phyloP scores from a whole-genome alignment of 352 stramenopile species.

The Pythium diclinum region DNA sequence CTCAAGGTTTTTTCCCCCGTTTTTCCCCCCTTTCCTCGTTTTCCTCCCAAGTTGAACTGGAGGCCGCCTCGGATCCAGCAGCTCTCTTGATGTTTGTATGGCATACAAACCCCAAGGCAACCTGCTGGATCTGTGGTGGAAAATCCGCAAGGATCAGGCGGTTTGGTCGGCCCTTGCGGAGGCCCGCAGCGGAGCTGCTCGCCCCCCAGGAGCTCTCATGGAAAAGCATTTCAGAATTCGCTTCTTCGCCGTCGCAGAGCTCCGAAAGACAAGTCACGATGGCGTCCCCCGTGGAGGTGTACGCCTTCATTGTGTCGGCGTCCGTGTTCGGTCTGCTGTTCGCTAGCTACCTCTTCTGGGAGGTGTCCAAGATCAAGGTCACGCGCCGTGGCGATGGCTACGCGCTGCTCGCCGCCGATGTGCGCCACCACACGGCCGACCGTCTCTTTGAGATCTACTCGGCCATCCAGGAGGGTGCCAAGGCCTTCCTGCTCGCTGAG shows the following conservation, averaged over 20 bases:
- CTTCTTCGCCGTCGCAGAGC: constrained; percentile 25
- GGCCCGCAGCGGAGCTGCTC: too few species aligned
- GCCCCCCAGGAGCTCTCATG: neutral
- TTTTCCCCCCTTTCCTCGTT: constrained; percentile 7
- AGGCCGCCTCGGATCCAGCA: neutral
- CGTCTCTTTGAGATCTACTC: constrained; percentile 92
- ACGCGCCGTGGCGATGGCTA: constrained; percentile 82
- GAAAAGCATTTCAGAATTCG: constrained; percentile 65
- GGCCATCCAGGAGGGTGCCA: constrained; percentile 97
- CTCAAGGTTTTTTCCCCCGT: constrained; percentile 27
- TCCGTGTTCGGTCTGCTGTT: constrained; percentile 81
- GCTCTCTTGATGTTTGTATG: constrained; percentile 25
- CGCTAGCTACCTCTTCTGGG: constrained; percentile 81
- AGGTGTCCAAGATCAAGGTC: constrained; percentile 88
- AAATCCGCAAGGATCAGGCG: constrained; percentile 17
- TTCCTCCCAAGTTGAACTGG: constrained; percentile 25
- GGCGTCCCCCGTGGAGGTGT: constrained; percentile 53
- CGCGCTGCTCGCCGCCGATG: constrained; percentile 65
- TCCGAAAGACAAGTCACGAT: constrained; percentile 33
- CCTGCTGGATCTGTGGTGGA: constrained; percentile 30
- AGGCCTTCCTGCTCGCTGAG: constrained; percentile 97
- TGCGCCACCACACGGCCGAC: constrained; percentile 80
- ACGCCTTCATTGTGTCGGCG: constrained; percentile 61
- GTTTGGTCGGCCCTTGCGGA: neutral
- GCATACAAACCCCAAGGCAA: constrained; percentile 23